phyloP scores from a whole-genome alignment of 2,329 filamentous ascomycete genomes.

The Eurotiales sp. region DNA sequence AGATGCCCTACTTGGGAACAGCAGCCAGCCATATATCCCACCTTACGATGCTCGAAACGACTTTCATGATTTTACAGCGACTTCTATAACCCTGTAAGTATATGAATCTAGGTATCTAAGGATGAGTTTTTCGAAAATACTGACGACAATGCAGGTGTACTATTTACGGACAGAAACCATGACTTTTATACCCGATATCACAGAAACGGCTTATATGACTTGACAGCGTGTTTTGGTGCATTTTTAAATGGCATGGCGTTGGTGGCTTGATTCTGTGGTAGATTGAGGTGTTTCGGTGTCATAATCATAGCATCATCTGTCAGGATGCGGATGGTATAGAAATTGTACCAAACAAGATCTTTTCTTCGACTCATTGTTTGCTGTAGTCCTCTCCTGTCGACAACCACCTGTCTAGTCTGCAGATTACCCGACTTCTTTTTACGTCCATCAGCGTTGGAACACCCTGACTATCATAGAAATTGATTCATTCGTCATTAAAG shows the following conservation, averaged over 20 bases:
- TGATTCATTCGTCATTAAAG: not conserved
- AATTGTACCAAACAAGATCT: too few species aligned
- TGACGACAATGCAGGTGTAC: slow-evolving; percentile 11
- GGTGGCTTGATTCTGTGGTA: not conserved
- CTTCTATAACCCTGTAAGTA: slow-evolving; percentile 10
- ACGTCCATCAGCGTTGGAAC: not conserved
- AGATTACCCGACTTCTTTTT: not conserved
- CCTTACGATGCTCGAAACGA: not conserved
- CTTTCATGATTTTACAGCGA: not conserved
- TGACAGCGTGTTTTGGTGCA: too few species aligned
- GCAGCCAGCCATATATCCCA: not conserved
- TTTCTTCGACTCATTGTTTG: too few species aligned
- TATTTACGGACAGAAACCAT: slow-evolving; percentile 14
- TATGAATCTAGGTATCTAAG: not conserved
- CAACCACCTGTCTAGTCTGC: slow-evolving; percentile 10
- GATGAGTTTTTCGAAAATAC: not conserved
- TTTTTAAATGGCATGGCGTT: not conserved
- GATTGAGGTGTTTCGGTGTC: too few species aligned
- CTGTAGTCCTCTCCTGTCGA: too few species aligned
- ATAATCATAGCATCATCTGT: not conserved
- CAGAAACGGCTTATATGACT: too few species aligned
- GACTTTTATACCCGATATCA: slow-evolving; percentile 1
- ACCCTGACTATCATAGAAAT: not conserved
- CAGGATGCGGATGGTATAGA: too few species aligned
- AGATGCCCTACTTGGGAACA: not conserved